Evolutionary conservation across 352 stramenopile species (phyloP), one percentile per base, ranked within the genome.

Genomic region (Globisporangium okanoganense): DNA sequence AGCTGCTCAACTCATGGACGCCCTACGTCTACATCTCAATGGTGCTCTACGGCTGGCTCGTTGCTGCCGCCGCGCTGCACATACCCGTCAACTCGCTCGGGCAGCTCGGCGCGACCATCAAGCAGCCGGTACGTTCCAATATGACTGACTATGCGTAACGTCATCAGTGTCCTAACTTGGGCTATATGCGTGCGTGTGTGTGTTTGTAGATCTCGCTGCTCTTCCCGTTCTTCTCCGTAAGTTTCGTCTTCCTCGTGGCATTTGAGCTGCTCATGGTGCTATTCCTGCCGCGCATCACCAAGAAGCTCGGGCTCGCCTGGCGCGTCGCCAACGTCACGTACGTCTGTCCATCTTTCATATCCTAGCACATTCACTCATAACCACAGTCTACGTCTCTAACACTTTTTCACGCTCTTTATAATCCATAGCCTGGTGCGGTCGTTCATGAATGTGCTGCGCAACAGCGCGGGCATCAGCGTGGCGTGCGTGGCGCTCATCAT

Each of bases 11-110:
- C 63, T 85, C 78, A 43, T 95, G 86, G 86, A 95, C 86, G 58
- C 82, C 84, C 18, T 95, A 95, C 61, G 86, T 95, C 14, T 95
- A 95, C 72, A 69, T 93, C 38, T 94, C 84, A 35, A 93, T 95
- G 83, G 76, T 72, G 12, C 76, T 95, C 61, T 95, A 95, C 60
- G 84, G 72, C 24, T 95, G 86, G 86, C 81, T 95, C 24, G 77
- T 92, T 33, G 85, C 82, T 1, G 86, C 86, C 6, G 85, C 83
- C 0, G 82, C 75, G 27, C 56, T 95, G 52, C 84, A 95, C 58
- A 90, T 82, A 10, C 85, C 86, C 16, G 66, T 93, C 51, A 77
- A 87, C 58, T 72, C 82, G 18, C 64, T 92, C 22, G 86, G 86
- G 10, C 68, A 92, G 35, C 48, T 92, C 44, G 84, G 92, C 58